Conservation (phyloP, 257 asterid species). For the Solanum pennellii region DNA sequence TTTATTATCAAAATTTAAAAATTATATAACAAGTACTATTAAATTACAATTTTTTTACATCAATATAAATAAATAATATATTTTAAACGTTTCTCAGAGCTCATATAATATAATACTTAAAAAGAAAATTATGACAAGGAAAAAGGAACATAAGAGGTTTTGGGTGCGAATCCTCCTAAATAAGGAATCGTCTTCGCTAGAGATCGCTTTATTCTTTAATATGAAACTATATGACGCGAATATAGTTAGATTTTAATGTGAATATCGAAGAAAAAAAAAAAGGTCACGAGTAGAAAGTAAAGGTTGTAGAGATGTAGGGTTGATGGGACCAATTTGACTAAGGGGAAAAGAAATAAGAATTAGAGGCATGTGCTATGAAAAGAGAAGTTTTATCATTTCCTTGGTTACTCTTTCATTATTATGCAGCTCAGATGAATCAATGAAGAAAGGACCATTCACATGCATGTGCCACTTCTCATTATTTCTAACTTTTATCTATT, state of each 20-base stretch:
- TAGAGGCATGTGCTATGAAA: background rate
- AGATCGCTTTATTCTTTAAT: rapidly evolving
- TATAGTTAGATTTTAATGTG: rapidly evolving
- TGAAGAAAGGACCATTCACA: background rate
- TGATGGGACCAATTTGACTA: background rate
- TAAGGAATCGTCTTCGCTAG: background rate
- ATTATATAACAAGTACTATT: background rate
- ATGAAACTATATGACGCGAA: rapidly evolving
- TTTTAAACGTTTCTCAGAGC: no score
- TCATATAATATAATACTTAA: background rate
- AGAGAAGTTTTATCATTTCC: conserved; percentile 1
- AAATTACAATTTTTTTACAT: no score
- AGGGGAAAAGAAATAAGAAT: background rate
- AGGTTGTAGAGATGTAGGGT: background rate
- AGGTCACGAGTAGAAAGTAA: background rate
- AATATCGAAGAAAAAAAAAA: background rate
- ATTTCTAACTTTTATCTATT: background rate
- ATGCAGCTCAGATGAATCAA: background rate
- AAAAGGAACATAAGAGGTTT: background rate
- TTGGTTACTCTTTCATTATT: background rate
- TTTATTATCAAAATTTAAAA: no score
- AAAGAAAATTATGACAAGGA: background rate
- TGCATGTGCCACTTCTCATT: background rate
- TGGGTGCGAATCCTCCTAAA: rapidly evolving
- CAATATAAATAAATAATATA: no score